Percentiles rank a stretch among this genome's conserved stretches.
Evolutionary conservation across 768 basidiomycete species (phyloP).

Genomic region (Boletus rubroflammeus): DNA sequence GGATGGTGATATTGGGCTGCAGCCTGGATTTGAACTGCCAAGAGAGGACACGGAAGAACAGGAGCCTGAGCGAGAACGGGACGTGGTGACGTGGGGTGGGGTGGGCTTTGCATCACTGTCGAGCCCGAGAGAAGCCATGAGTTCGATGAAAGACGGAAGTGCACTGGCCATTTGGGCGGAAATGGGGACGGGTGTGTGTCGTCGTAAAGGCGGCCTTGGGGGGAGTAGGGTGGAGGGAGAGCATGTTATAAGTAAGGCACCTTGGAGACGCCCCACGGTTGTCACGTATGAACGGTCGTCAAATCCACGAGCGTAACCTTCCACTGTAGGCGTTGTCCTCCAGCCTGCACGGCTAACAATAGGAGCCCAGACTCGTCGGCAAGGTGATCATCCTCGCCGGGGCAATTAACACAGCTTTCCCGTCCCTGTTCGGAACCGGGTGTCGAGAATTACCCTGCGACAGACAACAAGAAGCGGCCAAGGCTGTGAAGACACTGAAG

Average conservation of each 20-base stretch:
- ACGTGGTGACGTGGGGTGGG: constrained; percentile 24
- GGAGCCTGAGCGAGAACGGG: constrained; percentile 37
- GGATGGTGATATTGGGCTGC: constrained; percentile 32
- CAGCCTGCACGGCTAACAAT: constrained; percentile 34
- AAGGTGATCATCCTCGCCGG: constrained; percentile 45
- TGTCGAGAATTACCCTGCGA: constrained; percentile 1
- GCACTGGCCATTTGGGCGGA: constrained; percentile 51
- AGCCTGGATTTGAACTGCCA: constrained; percentile 34
- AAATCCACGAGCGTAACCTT: constrained; percentile 26
- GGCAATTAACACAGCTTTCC: constrained; percentile 18
- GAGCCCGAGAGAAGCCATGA: constrained; percentile 80
- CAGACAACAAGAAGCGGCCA: background rate
- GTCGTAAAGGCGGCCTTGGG: constrained; percentile 18
- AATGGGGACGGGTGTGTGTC: constrained; percentile 25
- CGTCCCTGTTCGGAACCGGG: constrained; percentile 16
- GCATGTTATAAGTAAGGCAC: constrained; percentile 30
- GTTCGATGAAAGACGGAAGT: constrained; percentile 84
- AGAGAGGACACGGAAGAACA: constrained; percentile 46
- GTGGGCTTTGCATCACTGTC: constrained; percentile 42
- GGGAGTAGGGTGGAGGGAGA: constrained; percentile 13
- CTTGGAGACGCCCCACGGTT: constrained; percentile 39
- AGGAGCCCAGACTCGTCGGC: constrained; percentile 55
- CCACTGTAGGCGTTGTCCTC: constrained; percentile 21
- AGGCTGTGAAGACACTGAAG: background rate
- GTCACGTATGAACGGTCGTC: constrained; percentile 34